Percentiles rank a stretch among this genome's conserved stretches.
Evolutionary conservation across 805 yeast genomes (phyloP).

Genomic region (Metschnikowia corniflorae): DNA sequence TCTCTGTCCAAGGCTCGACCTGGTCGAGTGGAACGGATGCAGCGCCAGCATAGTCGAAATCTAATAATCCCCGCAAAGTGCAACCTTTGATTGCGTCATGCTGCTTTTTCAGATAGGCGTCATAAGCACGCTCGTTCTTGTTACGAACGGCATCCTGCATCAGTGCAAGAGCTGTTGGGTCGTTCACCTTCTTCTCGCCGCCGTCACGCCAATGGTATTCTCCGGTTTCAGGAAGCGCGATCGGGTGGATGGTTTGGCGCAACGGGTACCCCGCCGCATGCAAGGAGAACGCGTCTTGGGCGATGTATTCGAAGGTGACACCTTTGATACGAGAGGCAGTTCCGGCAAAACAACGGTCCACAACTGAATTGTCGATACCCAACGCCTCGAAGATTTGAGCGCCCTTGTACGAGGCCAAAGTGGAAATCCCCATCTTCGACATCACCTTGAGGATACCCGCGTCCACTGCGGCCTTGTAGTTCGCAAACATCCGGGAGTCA

Average conservation of each 20-base stretch:
- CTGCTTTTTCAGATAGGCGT: constrained; percentile 83
- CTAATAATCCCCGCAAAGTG: constrained; percentile 90
- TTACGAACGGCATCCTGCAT: constrained; percentile 98
- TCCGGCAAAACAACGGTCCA: constrained; percentile 94
- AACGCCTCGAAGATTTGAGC: constrained; percentile 97
- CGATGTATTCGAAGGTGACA: constrained; percentile 90
- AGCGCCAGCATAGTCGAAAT: constrained; percentile 74
- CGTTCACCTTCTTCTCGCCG: constrained; percentile 93
- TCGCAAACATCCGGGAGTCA: constrained; percentile 60
- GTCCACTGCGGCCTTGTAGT: constrained; percentile 82
- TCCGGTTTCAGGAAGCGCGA: constrained; percentile 87
- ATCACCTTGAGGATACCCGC: constrained; percentile 93
- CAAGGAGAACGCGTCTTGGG: constrained; percentile 92
- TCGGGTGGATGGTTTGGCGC: constrained; percentile 65
- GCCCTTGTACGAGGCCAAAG: constrained; percentile 97
- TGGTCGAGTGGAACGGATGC: constrained; percentile 89
- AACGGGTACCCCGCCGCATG: constrained; percentile 91
- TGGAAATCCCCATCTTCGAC: constrained; percentile 99
- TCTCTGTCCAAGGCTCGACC: constrained; percentile 99
- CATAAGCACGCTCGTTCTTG: constrained; percentile 91
- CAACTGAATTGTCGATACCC: constrained; percentile 92
- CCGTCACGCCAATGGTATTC: constrained; percentile 99
- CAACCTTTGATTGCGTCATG: constrained; percentile 88
- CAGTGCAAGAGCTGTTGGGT: constrained; percentile 91
- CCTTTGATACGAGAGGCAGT: constrained; percentile 97